Base-by-base conservation (phyloP, 345 rosid genomes). In the Kernera saxatilis region DNA sequence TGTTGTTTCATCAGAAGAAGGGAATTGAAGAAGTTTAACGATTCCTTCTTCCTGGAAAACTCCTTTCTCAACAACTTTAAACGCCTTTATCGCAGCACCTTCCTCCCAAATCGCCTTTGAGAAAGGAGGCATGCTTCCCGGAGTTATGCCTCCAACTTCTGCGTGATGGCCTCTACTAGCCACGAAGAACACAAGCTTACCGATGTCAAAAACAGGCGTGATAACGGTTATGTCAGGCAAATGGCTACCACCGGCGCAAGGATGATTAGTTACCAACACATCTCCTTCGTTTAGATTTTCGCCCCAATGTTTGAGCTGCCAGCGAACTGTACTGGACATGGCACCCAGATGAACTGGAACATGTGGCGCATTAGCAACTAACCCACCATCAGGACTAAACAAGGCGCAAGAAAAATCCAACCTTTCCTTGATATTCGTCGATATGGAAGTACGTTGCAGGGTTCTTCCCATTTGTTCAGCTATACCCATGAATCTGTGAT, bases 401-500 rank as follows among this genome's bases (percentile, higher is more conserved):
- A 93, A 91, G 62, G 98, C 98, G 45, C 98, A 93, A 36, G 98
- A 93, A 74, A 93, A 93, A 81, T 93, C 98, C 71, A 93, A 72
- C 76, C 97, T 78, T 74, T 94, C 99, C 72, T 94, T 89, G 77
- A 94, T 94, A 77, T 89, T 91, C 15, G 99, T 94, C 55, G 97
- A 94, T 78, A 94, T 91, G 51, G 99, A 94, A 75, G 97, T 94
- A 74, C 99, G 84, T 80, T 94, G 99, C 19, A 94, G 80, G 3
- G 99, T 91, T 56, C 96, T 82, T 61, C 99, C 99, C 99, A 94
- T 94, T 75, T 94, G 99, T 62, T 94, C 99, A 52, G 99, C 99
- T 44, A 94, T 91, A 50, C 99, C 99, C 99, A 94, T 94, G 77
- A 91, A 94, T 57, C 99, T 83, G 81, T 94, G 91, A 78, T 86